A percentile compares a stretch with the other conserved stretches of the same genome.
These are phyloP conservation scores for Cairneyella variabilis DNA, from an alignment of 495 filamentous ascomycete species.

Conservation along the genomic window DNA sequence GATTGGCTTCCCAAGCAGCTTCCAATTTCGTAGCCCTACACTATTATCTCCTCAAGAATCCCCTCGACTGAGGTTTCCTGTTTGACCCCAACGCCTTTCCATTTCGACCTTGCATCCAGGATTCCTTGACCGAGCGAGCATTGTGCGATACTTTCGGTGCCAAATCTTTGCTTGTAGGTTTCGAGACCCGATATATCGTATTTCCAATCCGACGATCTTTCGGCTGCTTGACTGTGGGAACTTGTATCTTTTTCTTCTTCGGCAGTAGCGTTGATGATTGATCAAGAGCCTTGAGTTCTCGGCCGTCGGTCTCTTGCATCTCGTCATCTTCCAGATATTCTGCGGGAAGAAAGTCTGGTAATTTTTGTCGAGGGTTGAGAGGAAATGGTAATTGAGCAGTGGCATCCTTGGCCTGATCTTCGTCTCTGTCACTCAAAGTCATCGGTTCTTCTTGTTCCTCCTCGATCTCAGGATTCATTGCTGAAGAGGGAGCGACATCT, in stretches of 20 bases:
- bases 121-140: conserved; percentile 20
- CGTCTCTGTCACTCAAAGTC: not conserved
- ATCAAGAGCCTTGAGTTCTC: not conserved
- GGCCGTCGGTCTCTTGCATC: not conserved
- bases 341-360: conserved; percentile 21
- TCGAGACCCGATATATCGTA: conserved; percentile 22
- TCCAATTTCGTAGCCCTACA: too few relatives aligned
- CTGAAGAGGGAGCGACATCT: not conserved
- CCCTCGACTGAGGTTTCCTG: conserved; percentile 16
- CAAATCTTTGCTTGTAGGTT: conserved; percentile 8
- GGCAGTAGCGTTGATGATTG: not conserved
- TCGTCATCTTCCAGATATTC: conserved; percentile 24
- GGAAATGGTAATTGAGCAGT: not conserved
- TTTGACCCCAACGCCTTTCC: conserved; percentile 5
- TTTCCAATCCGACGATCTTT: conserved; percentile 23
- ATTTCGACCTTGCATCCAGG: conserved; percentile 21
- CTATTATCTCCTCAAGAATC: too few relatives aligned
- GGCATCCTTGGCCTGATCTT: not conserved
- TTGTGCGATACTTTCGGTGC: conserved; percentile 17
- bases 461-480: not conserved
- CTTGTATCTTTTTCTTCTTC: conserved; percentile 24
- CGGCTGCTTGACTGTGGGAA: conserved; percentile 17
- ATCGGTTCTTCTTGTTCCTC: not conserved
- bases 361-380: not conserved
- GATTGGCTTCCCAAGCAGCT: too few relatives aligned